Conservation (phyloP, 139 green algal species). For the Mychonastes homosphaera region DNA sequence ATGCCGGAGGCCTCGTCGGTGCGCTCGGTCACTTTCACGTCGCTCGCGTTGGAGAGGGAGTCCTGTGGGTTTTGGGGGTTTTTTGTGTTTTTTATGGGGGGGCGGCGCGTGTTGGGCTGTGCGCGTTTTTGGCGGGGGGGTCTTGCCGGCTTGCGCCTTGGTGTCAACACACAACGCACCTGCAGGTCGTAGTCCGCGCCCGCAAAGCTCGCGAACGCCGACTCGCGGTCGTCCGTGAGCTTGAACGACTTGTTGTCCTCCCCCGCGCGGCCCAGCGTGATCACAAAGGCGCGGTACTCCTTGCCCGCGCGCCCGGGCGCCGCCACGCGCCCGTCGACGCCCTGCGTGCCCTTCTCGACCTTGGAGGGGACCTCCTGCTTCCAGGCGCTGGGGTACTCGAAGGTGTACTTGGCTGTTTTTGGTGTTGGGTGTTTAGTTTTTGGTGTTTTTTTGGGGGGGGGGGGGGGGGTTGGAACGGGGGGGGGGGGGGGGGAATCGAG, state of each 20-base stretch:
- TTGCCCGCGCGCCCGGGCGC: conserved; percentile 33
- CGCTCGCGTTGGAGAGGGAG: conserved; percentile 30
- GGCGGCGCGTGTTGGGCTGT: too few species aligned
- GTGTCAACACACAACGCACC: conserved; percentile 18
- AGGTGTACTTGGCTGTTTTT: conserved; percentile 46
- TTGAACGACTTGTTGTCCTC: conserved; percentile 75
- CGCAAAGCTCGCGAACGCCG: conserved; percentile 66
- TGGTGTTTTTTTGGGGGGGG: not conserved
- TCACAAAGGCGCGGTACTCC: conserved; percentile 52
- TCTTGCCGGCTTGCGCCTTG: not conserved
- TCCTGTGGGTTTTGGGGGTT: conserved; percentile 25
- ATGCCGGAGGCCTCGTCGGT: conserved; percentile 48
- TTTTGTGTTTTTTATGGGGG: too few species aligned
- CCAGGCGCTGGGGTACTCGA: conserved; percentile 68
- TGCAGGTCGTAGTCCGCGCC: conserved; percentile 79
- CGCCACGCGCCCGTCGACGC: conserved; percentile 65
- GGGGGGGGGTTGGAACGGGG: not conserved
- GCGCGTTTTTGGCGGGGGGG: too few species aligned
- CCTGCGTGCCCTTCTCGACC: conserved; percentile 76
- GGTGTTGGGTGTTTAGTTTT: conserved; percentile 1
- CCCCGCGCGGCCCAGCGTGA: conserved; percentile 63
- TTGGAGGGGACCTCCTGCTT: conserved; percentile 65
- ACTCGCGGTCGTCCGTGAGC: conserved; percentile 66
- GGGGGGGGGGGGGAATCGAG: not conserved
- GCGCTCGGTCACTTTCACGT: conserved; percentile 17